These are phyloP conservation scores for Trichoderma citrinoviride DNA, from an alignment of 2,329 filamentous ascomycete genomes.

Conservation along the genomic window DNA sequence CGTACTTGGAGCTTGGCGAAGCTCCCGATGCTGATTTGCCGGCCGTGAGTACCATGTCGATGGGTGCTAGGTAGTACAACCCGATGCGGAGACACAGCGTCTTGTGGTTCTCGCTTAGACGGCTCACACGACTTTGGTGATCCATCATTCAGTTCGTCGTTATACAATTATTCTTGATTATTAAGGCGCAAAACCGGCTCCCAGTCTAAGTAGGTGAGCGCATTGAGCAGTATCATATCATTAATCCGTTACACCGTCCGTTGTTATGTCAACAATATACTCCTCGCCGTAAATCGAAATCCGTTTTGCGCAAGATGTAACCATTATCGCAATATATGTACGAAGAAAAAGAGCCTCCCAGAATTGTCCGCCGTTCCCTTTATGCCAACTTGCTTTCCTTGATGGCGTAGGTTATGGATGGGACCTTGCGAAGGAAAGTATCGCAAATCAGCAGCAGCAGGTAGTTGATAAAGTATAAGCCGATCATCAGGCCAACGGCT, in stretches of 20 bases:
- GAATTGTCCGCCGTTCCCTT: background rate
- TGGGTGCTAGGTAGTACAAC: too few relatives aligned
- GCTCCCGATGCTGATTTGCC: too few relatives aligned
- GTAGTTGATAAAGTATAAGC: constrained; percentile 7
- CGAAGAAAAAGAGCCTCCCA: background rate
- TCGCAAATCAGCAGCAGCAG: background rate
- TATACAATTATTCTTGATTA: background rate
- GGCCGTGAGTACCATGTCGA: too few relatives aligned
- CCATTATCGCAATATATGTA: background rate
- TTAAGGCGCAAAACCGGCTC: background rate
- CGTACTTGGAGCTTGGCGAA: too few relatives aligned
- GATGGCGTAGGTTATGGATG: constrained; percentile 2
- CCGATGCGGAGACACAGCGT: too few relatives aligned
- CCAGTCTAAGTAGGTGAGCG: background rate
- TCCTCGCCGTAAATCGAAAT: constrained; percentile 2
- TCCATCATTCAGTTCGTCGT: background rate
- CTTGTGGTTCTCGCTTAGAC: too few relatives aligned
- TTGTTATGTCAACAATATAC: background rate
- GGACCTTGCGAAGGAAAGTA: constrained; percentile 7
- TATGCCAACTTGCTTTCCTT: constrained; percentile 10
- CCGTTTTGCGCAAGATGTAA: background rate
- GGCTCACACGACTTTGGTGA: background rate
- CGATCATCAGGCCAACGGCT: background rate
- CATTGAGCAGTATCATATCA: background rate
- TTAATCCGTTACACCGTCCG: constrained; percentile 1